Conservation (phyloP, 108 stramenopile genomes). For the Skeletonema marinoi region DNA sequence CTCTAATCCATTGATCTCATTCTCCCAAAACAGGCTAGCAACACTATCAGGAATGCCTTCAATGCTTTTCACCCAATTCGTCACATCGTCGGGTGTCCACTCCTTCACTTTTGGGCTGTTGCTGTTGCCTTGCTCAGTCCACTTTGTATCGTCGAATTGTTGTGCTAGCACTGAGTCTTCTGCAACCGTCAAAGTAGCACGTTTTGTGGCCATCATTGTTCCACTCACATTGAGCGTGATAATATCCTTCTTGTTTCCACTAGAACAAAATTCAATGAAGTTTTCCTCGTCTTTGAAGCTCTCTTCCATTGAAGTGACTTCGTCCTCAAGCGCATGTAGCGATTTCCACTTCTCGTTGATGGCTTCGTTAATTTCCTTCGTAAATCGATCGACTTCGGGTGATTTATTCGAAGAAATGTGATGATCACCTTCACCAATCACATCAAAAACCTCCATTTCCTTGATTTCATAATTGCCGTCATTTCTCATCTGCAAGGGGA, state of each 20-base stretch:
- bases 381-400: not conserved
- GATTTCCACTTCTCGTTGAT: not conserved
- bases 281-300: conserved; percentile 18
- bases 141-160: conserved; percentile 15
- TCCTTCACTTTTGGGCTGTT: not conserved
- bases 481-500: not conserved
- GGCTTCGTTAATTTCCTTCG: not conserved
- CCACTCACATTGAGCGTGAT: not conserved
- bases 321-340: conserved; percentile 2
- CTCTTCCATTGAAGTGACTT: conserved; percentile 10
- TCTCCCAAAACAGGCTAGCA: conserved; percentile 1
- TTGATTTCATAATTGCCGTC: not conserved
- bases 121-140: not conserved
- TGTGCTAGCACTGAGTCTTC: conserved; percentile 2
- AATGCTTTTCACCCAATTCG: conserved; percentile 11
- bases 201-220: not conserved
- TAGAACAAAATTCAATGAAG: not conserved
- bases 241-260: not conserved
- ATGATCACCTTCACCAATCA: not conserved
- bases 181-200: not conserved
- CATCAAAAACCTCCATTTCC: conserved; percentile 2
- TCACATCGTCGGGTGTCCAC: conserved; percentile 23
- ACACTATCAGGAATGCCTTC: conserved; percentile 2
- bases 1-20: conserved; percentile 12
- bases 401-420: not conserved